These are phyloP conservation scores for Trichosporon sp. DNA, from an alignment of 1,284 basidiomycete genomes.

Conservation along the genomic window DNA sequence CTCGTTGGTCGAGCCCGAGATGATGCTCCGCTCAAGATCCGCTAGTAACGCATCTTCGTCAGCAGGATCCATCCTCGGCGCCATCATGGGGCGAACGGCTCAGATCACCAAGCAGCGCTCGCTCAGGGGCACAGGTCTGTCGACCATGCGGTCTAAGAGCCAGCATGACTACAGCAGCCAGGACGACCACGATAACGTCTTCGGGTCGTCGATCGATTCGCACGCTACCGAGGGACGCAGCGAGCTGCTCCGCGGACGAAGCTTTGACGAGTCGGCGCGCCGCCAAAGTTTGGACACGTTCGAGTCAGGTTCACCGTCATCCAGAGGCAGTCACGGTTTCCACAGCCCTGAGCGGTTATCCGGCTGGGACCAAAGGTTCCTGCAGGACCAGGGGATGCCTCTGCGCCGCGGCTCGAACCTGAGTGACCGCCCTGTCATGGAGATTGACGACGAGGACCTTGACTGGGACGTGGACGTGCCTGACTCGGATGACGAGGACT, in stretches of 20 bases:
- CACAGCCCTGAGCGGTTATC: slow-evolving; percentile 10
- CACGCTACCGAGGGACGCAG: slow-evolving; percentile 17
- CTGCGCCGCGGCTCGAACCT: slow-evolving; percentile 28
- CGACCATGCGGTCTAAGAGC: slow-evolving; percentile 4
- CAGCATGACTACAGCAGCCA: slow-evolving; percentile 8
- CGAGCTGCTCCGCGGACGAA: slow-evolving; percentile 27
- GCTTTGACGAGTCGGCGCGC: slow-evolving; percentile 24
- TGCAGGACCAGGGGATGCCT: slow-evolving; percentile 8
- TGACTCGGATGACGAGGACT: slow-evolving; percentile 14
- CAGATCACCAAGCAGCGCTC: slow-evolving; percentile 23
- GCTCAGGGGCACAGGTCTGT: slow-evolving; percentile 27
- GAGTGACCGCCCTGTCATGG: slow-evolving; percentile 24
- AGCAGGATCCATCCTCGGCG: slow-evolving; percentile 15
- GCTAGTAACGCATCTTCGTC: slow-evolving; percentile 16
- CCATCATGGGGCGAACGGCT: slow-evolving; percentile 1
- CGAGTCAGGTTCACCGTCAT: slow-evolving; percentile 28
- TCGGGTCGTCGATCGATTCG: slow-evolving; percentile 31
- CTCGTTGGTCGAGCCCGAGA: not conserved
- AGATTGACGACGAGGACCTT: slow-evolving; percentile 34
- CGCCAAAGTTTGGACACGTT: slow-evolving; percentile 29
- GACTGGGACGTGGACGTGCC: slow-evolving; percentile 38
- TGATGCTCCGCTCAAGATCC: slow-evolving; percentile 3
- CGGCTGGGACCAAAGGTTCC: slow-evolving; percentile 19
- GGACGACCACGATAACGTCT: slow-evolving; percentile 29
- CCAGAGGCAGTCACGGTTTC: slow-evolving; percentile 11